A percentile compares a stretch with the other conserved stretches of the same genome.
phyloP scores from a whole-genome alignment of 2,329 filamentous ascomycete species.

The Pleurostoma richardsiae region DNA sequence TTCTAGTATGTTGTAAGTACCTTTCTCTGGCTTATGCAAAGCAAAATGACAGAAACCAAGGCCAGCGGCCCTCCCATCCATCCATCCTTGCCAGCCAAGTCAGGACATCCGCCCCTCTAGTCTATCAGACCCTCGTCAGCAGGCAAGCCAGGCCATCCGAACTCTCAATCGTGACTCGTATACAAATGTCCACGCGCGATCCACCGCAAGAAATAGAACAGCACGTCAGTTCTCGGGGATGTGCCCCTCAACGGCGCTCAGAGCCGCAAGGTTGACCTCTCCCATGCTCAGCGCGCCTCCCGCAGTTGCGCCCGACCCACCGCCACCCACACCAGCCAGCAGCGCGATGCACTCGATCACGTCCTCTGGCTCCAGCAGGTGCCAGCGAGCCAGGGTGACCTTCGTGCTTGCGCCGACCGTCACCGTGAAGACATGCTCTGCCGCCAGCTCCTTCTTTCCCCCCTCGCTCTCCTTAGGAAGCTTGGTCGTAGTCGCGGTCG shows the following conservation, averaged over 20 bases:
- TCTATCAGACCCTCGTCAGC: too few relatives aligned
- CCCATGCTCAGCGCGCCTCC: constrained; percentile 34
- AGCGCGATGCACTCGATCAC: constrained; percentile 68
- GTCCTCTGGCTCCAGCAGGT: constrained; percentile 81
- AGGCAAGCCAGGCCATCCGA: too few relatives aligned
- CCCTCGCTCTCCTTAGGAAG: constrained; percentile 31
- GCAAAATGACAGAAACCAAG: too few relatives aligned
- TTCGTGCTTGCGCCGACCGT: constrained; percentile 91
- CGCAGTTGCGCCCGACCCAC: constrained; percentile 16
- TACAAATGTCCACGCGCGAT: too few relatives aligned
- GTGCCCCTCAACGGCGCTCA: constrained; percentile 48
- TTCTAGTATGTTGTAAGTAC: too few relatives aligned
- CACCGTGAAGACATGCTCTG: constrained; percentile 77
- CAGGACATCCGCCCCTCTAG: too few relatives aligned
- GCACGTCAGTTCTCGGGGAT: constrained; percentile 29
- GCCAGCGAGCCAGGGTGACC: constrained; percentile 85
- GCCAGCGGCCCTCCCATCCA: too few relatives aligned
- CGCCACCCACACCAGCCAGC: constrained; percentile 39
- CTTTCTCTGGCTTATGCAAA: too few relatives aligned
- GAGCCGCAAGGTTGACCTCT: constrained; percentile 51
- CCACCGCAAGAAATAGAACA: too few relatives aligned
- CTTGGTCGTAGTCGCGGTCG: constrained; percentile 19
- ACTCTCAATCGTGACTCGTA: too few relatives aligned
- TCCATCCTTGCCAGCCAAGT: too few relatives aligned
- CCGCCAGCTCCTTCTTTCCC: constrained; percentile 53